These are phyloP conservation scores for Cordyceps militaris DNA, from an alignment of 2,329 filamentous ascomycete species.

Conservation along the genomic window DNA sequence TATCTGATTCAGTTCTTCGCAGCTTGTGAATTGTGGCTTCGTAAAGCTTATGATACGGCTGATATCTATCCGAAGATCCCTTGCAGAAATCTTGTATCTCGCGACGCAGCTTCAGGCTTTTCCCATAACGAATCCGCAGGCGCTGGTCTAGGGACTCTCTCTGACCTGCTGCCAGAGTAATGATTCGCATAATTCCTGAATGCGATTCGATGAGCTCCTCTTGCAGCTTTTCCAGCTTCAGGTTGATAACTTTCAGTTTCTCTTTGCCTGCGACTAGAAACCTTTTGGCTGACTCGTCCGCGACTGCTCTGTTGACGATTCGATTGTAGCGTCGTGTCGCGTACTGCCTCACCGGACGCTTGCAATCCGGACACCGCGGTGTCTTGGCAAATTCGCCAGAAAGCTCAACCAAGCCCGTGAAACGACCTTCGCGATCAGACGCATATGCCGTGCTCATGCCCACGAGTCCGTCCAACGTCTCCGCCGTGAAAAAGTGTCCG, in stretches of 20 bases:
- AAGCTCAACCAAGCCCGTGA: conserved; percentile 28
- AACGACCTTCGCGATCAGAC: conserved; percentile 26
- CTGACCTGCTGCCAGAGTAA: background rate
- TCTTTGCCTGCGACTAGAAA: conserved; percentile 36
- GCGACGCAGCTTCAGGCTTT: background rate
- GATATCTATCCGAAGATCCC: background rate
- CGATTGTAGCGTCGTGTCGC: conserved; percentile 47
- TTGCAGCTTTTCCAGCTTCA: conserved; percentile 21
- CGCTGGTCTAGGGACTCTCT: background rate
- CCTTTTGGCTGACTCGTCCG: conserved; percentile 56
- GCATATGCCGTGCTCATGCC: conserved; percentile 43
- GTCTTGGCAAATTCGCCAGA: conserved; percentile 40
- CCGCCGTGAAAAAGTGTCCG: conserved; percentile 53
- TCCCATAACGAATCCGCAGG: background rate
- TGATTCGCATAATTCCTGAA: background rate
- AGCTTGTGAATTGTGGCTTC: conserved; percentile 20
- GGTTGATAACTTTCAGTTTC: conserved; percentile 27
- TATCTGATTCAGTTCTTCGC: background rate
- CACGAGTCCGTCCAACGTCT: conserved; percentile 54
- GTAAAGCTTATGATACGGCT: conserved; percentile 22
- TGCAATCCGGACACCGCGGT: conserved; percentile 48
- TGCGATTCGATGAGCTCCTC: conserved; percentile 5
- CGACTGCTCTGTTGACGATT: conserved; percentile 48
- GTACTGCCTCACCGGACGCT: conserved; percentile 48
- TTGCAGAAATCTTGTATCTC: background rate